Conservation (phyloP, 129 eudicot species). For the Gnaphalium uliginosum region DNA sequence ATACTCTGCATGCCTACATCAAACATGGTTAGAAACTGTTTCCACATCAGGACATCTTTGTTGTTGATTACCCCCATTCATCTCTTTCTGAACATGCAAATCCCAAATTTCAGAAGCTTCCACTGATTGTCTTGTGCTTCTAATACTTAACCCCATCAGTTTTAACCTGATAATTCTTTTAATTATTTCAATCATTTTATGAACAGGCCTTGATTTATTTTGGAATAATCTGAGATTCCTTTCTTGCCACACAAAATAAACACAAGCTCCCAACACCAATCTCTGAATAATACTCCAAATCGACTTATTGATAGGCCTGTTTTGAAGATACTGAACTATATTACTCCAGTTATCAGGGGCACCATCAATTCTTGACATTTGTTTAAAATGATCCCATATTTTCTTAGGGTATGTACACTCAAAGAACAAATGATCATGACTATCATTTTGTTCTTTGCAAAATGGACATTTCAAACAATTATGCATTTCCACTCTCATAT, state of each 20-base stretch:
- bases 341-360: background rate
- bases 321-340: background rate
- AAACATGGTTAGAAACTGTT: too few relatives aligned
- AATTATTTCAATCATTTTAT: background rate
- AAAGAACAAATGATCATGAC: background rate
- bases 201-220: background rate
- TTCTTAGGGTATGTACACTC: background rate
- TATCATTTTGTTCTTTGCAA: background rate
- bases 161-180: background rate
- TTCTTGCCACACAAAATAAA: background rate
- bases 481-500: fast-evolving
- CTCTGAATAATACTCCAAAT: background rate
- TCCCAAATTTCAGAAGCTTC: too few relatives aligned
- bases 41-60: too few relatives aligned
- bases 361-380: background rate
- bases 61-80: too few relatives aligned
- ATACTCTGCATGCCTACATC: too few relatives aligned
- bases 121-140: background rate
- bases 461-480: background rate
- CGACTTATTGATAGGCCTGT: background rate
- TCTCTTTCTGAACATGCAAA: too few relatives aligned
- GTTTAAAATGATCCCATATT: background rate
- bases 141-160: background rate
- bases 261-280: background rate
- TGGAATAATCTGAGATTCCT: background rate